Evolutionary conservation across 768 basidiomycete genomes (phyloP).

Genomic region (Pleurotus giganteus): DNA sequence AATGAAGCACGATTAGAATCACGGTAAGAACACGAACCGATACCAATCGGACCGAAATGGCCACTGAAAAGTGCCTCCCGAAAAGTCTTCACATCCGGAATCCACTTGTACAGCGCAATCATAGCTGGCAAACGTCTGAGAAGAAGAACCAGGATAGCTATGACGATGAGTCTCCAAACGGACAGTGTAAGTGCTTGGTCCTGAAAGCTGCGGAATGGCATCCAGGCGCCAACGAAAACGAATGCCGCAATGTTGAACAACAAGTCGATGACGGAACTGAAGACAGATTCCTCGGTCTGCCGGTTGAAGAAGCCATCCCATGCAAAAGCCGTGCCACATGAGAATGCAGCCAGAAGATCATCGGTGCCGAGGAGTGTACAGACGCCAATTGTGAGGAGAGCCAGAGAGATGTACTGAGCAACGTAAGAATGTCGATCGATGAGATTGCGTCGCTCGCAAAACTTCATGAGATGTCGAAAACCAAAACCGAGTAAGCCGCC

Average conservation of each 20-base stretch:
- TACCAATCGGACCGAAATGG: slow-evolving; percentile 90
- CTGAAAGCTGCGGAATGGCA: slow-evolving; percentile 84
- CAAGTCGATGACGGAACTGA: slow-evolving; percentile 94
- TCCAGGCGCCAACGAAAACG: slow-evolving; percentile 96
- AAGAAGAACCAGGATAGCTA: slow-evolving; percentile 79
- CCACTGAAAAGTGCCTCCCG: slow-evolving; percentile 93
- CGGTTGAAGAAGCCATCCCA: slow-evolving; percentile 95
- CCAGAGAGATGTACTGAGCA: slow-evolving; percentile 86
- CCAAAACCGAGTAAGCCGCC: slow-evolving; percentile 72
- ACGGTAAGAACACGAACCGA: slow-evolving; percentile 42
- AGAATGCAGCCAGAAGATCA: slow-evolving; percentile 92
- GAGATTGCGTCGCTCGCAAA: slow-evolving; percentile 80
- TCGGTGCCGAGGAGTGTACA: slow-evolving; percentile 87
- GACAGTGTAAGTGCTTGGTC: slow-evolving; percentile 64
- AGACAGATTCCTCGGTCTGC: slow-evolving; percentile 92
- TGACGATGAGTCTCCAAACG: slow-evolving; percentile 82
- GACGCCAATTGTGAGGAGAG: slow-evolving; percentile 81
- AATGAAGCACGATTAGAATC: background rate
- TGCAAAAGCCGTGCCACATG: slow-evolving; percentile 93
- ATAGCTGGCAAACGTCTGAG: slow-evolving; percentile 84
- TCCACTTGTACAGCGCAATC: slow-evolving; percentile 83
- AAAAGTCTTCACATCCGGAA: slow-evolving; percentile 94
- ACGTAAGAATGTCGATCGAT: slow-evolving; percentile 95
- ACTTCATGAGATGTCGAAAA: slow-evolving; percentile 91
- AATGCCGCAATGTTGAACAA: slow-evolving; percentile 96